phyloP scores from a whole-genome alignment of 2,329 filamentous ascomycete species.

The Clonostachys rosea region DNA sequence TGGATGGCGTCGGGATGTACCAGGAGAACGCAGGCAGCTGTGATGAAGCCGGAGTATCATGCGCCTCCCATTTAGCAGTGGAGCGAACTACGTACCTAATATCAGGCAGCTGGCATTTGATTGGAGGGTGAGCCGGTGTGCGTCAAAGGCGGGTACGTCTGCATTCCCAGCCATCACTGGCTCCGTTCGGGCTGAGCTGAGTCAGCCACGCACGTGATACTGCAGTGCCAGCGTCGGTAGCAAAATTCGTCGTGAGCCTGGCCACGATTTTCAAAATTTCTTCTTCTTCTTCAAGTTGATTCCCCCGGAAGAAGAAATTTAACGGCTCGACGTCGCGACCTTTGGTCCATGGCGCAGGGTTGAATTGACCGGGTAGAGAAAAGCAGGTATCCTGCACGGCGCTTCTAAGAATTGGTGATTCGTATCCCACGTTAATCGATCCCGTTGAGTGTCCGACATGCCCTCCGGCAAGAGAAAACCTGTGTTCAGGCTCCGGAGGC shows the following conservation, averaged over 20 bases:
- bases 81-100: no score
- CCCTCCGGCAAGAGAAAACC: background rate
- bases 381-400: slow-evolving; percentile 36
- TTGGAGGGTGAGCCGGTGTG: no score
- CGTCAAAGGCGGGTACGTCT: no score
- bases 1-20: background rate
- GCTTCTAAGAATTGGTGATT: slow-evolving; percentile 63
- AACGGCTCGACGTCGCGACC: slow-evolving; percentile 42
- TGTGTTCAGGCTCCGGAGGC: background rate
- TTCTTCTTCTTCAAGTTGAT: slow-evolving; percentile 47
- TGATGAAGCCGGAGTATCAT: background rate
- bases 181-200: no score
- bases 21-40: background rate
- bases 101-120: no score
- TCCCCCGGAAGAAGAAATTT: slow-evolving; percentile 48
- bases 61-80: no score
- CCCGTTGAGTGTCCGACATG: slow-evolving; percentile 62
- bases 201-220: no score
- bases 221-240: no score
- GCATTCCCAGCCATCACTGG: no score
- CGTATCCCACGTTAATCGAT: slow-evolving; percentile 49
- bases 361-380: slow-evolving; percentile 55
- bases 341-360: slow-evolving; percentile 36
- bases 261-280: slow-evolving; percentile 9
- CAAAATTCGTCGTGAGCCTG: no score